Percentiles rank a stretch among this genome's conserved stretches.
Evolutionary conservation across 179 eudicot genomes (phyloP).

Genomic region (Pouteria campechiana): DNA sequence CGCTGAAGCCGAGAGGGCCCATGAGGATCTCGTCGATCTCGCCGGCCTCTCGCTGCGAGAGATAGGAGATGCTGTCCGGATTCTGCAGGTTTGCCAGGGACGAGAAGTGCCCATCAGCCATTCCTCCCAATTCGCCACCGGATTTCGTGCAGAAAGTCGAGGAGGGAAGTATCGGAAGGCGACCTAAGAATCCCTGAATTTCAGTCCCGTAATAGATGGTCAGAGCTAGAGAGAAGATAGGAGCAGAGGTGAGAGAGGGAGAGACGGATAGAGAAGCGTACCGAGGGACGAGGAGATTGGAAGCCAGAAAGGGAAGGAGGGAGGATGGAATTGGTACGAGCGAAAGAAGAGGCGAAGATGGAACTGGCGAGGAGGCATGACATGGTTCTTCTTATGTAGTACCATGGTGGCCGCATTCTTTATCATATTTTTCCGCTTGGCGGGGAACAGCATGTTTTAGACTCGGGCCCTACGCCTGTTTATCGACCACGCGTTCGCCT

Average conservation of each 20-base stretch:
- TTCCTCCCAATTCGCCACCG: constrained; percentile 13
- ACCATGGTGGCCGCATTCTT: too few species aligned
- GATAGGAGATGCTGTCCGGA: constrained; percentile 46
- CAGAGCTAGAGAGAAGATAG: not conserved
- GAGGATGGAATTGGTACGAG: constrained; percentile 1
- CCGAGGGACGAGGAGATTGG: constrained; percentile 2
- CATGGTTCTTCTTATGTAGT: constrained; percentile 21
- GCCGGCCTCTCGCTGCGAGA: constrained; percentile 70
- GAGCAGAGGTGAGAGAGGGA: not conserved
- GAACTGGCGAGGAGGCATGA: constrained; percentile 14
- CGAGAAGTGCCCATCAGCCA: constrained; percentile 16
- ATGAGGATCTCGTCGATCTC: constrained; percentile 77
- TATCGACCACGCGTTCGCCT: too few species aligned
- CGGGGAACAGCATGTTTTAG: too few species aligned
- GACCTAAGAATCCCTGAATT: constrained; percentile 31
- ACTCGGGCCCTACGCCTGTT: too few species aligned
- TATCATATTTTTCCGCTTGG: too few species aligned
- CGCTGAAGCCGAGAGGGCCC: constrained; percentile 94
- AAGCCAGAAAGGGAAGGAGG: not conserved
- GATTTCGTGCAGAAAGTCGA: constrained; percentile 22
- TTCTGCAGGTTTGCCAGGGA: constrained; percentile 7
- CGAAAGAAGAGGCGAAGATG: not conserved
- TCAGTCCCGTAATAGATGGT: not conserved
- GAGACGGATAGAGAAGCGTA: not conserved
- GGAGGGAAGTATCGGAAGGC: constrained; percentile 13